Percentiles rank a stretch among this genome's conserved stretches.
Evolutionary conservation across 2,329 filamentous ascomycete genomes (phyloP).

Genomic region (Coniochaeta hoffmannii): DNA sequence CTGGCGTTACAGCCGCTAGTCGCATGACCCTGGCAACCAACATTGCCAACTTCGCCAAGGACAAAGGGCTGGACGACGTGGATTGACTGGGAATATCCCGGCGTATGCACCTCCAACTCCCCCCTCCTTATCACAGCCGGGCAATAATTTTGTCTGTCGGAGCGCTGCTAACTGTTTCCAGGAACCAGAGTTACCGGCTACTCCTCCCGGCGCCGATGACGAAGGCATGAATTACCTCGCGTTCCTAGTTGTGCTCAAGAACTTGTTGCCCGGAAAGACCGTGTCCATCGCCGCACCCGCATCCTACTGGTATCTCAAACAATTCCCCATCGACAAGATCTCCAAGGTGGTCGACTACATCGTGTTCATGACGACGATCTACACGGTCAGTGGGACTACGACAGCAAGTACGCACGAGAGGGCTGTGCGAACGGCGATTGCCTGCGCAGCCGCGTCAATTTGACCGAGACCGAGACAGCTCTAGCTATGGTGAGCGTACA

Average conservation of each 20-base stretch:
- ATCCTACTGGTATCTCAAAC: constrained; percentile 22
- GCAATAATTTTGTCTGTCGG: too few species aligned
- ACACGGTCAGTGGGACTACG: background rate
- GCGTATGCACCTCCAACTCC: too few species aligned
- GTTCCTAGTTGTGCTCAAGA: constrained; percentile 14
- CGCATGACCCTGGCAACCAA: constrained; percentile 12
- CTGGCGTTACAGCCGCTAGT: constrained; percentile 18
- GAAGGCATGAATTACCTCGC: constrained; percentile 21
- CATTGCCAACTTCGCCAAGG: constrained; percentile 13
- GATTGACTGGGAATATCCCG: constrained; percentile 41
- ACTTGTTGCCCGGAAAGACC: constrained; percentile 5
- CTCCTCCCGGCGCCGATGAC: constrained; percentile 9
- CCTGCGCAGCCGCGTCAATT: background rate
- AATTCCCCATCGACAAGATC: constrained; percentile 15
- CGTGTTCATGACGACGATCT: constrained; percentile 12
- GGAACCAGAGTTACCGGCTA: too few species aligned
- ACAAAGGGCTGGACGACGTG: constrained; percentile 21
- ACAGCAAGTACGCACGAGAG: background rate
- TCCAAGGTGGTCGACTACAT: constrained; percentile 14
- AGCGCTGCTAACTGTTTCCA: too few species aligned
- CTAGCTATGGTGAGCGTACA: too few species aligned
- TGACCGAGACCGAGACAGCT: background rate
- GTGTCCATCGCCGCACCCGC: constrained; percentile 17
- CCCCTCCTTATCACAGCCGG: too few species aligned
- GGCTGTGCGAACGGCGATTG: background rate